phyloP scores from a whole-genome alignment of 106 monocot genomes.

The Dendrobium nobile region DNA sequence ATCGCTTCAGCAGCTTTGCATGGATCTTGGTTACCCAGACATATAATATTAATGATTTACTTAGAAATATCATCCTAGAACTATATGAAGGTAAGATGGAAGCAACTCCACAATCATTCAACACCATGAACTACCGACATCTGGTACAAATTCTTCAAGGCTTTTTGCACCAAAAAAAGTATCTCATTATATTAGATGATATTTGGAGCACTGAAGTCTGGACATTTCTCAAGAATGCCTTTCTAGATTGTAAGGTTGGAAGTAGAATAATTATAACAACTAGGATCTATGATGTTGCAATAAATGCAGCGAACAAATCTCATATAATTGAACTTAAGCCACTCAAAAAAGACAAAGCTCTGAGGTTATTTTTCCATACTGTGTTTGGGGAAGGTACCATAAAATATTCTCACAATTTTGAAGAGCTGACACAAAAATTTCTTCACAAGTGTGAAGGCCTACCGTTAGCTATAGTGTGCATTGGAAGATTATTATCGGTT shows the following conservation, averaged over 20 bases:
- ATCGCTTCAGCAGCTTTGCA: background rate
- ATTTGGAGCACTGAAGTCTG: background rate
- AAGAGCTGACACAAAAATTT: background rate
- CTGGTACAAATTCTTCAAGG: background rate
- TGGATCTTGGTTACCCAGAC: background rate
- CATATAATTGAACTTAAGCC: background rate
- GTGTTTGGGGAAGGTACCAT: background rate
- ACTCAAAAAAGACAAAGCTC: background rate
- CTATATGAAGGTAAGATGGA: background rate
- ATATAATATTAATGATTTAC: background rate
- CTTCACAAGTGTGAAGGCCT: constrained; percentile 1
- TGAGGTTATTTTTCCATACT: background rate
- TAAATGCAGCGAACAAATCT: background rate
- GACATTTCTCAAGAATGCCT: background rate
- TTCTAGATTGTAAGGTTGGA: background rate
- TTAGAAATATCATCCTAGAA: background rate
- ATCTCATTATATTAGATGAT: background rate
- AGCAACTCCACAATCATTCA: background rate
- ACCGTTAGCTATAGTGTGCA: background rate
- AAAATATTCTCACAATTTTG: background rate
- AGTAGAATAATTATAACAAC: background rate
- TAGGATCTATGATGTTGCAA: background rate
- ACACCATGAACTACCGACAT: background rate
- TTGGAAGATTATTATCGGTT: background rate
- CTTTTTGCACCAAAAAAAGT: background rate